A percentile compares a stretch with the other conserved stretches of the same genome.
phyloP scores from a whole-genome alignment of 768 basidiomycete species.

The Boletus insuetus region DNA sequence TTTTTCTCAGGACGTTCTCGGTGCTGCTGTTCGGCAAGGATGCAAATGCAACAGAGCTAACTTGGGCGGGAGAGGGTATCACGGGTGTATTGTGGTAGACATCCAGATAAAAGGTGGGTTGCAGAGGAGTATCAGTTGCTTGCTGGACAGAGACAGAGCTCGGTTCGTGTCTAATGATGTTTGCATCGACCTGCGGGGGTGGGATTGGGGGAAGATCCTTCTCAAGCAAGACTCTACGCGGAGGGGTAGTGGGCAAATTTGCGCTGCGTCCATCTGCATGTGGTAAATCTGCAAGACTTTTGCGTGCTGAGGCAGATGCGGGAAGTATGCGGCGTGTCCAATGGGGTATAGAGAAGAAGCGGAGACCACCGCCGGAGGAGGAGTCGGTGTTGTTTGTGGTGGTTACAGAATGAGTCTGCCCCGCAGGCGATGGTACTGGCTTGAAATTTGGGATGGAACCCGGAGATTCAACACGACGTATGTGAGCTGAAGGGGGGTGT shows the following conservation, averaged over 20 bases:
- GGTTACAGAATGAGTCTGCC: conserved; percentile 44
- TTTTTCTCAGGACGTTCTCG: conserved; percentile 39
- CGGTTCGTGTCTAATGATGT: background rate
- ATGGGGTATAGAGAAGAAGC: conserved; percentile 64
- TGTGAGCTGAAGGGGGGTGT: conserved; percentile 29
- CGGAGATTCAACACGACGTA: conserved; percentile 24
- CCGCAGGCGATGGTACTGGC: conserved; percentile 41
- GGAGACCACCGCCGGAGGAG: conserved; percentile 37
- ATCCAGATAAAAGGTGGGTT: conserved; percentile 57
- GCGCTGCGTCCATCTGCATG: conserved; percentile 25
- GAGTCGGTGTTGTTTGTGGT: conserved; percentile 41
- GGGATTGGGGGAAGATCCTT: conserved; percentile 55
- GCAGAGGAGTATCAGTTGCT: conserved; percentile 37
- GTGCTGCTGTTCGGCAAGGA: conserved; percentile 13
- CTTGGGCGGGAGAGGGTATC: conserved; percentile 41
- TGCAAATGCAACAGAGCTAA: conserved; percentile 49
- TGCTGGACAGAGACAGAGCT: conserved; percentile 20
- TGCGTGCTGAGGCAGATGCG: conserved; percentile 30
- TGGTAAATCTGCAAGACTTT: conserved; percentile 23
- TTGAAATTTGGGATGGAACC: conserved; percentile 29
- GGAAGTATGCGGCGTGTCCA: conserved; percentile 55
- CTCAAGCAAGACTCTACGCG: conserved; percentile 19
- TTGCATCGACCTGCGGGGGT: conserved; percentile 6
- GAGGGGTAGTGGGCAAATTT: conserved; percentile 15
- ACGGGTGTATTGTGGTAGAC: conserved; percentile 52